Base-by-base conservation (phyloP, 2,329 filamentous ascomycete genomes). In the Trichoderma sp. region DNA sequence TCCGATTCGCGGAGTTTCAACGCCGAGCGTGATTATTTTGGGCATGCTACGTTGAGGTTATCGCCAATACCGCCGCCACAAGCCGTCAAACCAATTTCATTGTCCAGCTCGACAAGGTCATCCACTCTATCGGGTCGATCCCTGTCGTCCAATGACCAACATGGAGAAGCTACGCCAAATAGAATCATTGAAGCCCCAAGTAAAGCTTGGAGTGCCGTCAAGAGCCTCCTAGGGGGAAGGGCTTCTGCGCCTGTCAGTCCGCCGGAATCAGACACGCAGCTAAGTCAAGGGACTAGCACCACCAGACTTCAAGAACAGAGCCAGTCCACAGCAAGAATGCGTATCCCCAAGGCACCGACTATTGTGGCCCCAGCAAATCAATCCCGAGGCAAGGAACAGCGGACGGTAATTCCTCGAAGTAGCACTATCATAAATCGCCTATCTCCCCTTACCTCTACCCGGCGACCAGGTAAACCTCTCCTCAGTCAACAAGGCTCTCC, bases 41-140 rank as follows among this genome's bases (percentile, higher is more conserved):
- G 77, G 32, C 78, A 82, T 73, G 81, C 81, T n/a, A 80, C 78
- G 72, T 82, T 83, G 77, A 76, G 71, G 64, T 79, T 79, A 57
- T 76, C 79, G 5, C 76, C 78, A 51, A 73, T 70, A 18, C 66
- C 66, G n/a, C 53, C 65, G 26, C 36, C 28, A 28, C 58, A 53
- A 47, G 36, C 21, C 43, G 8, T 15, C 28, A 47, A 57, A 63
- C 58, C 58, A 28, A 9, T 36, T 57, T 30, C 47, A 24, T 47
- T 26, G 4, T 36, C 51, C 3, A 47, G 7, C 14, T 18, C 58
- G 47, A 30, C 39, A 39, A 70, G 30, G 6, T 26, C 34, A 11
- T 30, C 28, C 14, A 58, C 39, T 47, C 36, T 70, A 21, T 12
- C 65, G 2, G 43, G 24, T 18, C 65, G 21, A 9, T 56, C n/a